Conservation (phyloP, 495 filamentous ascomycete genomes). For the Hypoxylon rickii region DNA sequence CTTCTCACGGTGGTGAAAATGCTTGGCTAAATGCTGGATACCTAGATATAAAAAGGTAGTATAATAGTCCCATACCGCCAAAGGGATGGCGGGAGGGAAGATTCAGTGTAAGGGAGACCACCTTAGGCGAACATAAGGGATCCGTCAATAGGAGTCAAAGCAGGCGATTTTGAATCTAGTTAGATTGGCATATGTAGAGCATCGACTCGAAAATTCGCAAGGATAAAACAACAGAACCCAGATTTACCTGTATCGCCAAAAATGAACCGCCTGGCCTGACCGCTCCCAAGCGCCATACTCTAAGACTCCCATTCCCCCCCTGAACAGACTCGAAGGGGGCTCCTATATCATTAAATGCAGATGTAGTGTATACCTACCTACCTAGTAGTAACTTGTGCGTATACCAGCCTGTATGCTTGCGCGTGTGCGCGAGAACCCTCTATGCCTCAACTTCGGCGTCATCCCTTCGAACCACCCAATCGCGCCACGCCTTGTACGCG, state of each 20-base stretch:
- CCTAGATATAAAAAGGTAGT: too few relatives aligned
- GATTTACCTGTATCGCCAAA: slow-evolving; percentile 37
- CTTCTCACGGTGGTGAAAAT: too few relatives aligned
- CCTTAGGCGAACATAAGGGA: too few relatives aligned
- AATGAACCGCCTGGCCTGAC: slow-evolving; percentile 20
- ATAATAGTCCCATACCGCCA: neutral
- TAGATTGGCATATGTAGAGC: neutral
- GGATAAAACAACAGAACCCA: slow-evolving; percentile 8
- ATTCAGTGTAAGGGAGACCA: neutral
- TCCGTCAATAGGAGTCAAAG: too few relatives aligned
- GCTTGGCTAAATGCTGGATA: too few relatives aligned
- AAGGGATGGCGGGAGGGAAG: neutral
- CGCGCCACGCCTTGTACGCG: slow-evolving; percentile 77
- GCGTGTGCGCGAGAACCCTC: neutral
- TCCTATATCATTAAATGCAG: slow-evolving; percentile 9
- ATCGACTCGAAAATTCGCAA: slow-evolving; percentile 15
- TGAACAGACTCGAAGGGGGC: slow-evolving; percentile 6
- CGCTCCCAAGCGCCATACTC: slow-evolving; percentile 18
- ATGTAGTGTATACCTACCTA: neutral
- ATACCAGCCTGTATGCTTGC: neutral
- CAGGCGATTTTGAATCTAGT: too few relatives aligned
- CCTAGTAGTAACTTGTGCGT: neutral
- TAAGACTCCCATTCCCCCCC: slow-evolving; percentile 14
- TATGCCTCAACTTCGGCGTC: slow-evolving; percentile 15
- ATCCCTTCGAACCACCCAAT: slow-evolving; percentile 61